These are phyloP conservation scores for Diaporthe citrichinensis DNA, from an alignment of 2,329 filamentous ascomycete genomes.

Conservation along the genomic window DNA sequence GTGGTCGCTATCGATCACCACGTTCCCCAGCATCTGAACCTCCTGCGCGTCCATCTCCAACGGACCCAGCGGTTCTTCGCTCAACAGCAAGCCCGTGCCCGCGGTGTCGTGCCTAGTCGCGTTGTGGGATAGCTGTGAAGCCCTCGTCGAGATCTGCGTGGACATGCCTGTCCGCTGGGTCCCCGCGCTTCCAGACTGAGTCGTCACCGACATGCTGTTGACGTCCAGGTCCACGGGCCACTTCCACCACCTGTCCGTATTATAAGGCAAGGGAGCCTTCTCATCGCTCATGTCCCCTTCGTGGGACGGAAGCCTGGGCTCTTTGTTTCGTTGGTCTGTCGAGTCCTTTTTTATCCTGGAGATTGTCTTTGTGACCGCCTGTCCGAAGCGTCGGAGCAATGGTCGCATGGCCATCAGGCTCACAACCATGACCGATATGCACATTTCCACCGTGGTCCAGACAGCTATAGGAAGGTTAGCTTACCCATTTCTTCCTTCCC, in stretches of 20 bases:
- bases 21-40: background rate
- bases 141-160: background rate
- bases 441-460: slow-evolving; percentile 36
- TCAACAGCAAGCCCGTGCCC: background rate
- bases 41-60: slow-evolving; percentile 18
- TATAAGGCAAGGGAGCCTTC: slow-evolving; percentile 6
- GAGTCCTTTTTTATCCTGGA: background rate
- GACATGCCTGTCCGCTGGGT: slow-evolving; percentile 1
- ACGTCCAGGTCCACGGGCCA: slow-evolving; percentile 31
- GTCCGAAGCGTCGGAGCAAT: slow-evolving; percentile 29
- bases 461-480: slow-evolving; percentile 6
- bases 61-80: background rate
- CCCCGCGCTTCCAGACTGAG: background rate
- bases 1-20: slow-evolving; percentile 14
- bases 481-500: background rate
- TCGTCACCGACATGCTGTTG: slow-evolving; percentile 33
- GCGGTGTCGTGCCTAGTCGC: background rate
- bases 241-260: slow-evolving; percentile 30
- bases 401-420: slow-evolving; percentile 38
- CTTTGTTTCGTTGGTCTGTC: background rate
- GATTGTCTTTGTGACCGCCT: background rate
- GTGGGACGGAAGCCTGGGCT: background rate
- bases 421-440: slow-evolving; percentile 38
- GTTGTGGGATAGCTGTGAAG: background rate
- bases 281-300: background rate